Percentiles rank a stretch among this genome's conserved stretches.
phyloP scores from a whole-genome alignment of 495 filamentous ascomycete genomes.

The Acidomyces sp. region DNA sequence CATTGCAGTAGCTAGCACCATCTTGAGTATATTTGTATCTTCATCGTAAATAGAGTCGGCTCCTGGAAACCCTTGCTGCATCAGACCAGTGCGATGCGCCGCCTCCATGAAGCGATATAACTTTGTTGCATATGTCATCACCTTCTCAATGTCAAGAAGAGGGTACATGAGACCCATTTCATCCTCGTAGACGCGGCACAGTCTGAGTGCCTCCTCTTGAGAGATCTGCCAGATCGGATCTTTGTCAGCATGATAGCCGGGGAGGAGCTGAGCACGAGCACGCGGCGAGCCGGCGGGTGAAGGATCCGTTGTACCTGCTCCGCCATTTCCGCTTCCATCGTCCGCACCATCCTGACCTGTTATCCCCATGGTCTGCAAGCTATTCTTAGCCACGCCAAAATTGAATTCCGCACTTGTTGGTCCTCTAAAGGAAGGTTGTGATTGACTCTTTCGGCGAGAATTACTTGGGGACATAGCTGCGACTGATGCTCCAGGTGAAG shows the following conservation, averaged over 20 bases:
- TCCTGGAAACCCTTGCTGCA: slow-evolving; percentile 40
- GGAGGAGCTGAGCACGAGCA: slow-evolving; percentile 29
- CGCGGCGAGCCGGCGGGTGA: slow-evolving; percentile 20
- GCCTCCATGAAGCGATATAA: slow-evolving; percentile 62
- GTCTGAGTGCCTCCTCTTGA: slow-evolving; percentile 56
- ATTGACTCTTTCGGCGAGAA: slow-evolving; percentile 5
- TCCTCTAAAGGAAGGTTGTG: slow-evolving; percentile 61
- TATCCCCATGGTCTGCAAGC: slow-evolving; percentile 81
- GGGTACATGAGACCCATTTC: slow-evolving; percentile 83
- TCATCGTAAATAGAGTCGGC: slow-evolving; percentile 55
- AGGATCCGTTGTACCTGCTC: slow-evolving; percentile 41
- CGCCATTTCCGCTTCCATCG: slow-evolving; percentile 42
- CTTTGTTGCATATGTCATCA: slow-evolving; percentile 49
- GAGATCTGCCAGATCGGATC: slow-evolving; percentile 67
- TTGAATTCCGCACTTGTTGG: slow-evolving; percentile 79
- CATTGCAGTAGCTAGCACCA: slow-evolving; percentile 64
- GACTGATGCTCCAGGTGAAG: slow-evolving; percentile 6
- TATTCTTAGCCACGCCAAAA: slow-evolving; percentile 75
- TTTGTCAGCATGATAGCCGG: slow-evolving; percentile 34
- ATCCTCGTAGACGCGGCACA: slow-evolving; percentile 65
- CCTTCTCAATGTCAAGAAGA: slow-evolving; percentile 53
- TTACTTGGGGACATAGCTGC: slow-evolving; percentile 8
- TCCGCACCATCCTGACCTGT: slow-evolving; percentile 46
- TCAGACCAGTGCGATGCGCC: slow-evolving; percentile 43
- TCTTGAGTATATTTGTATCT: slow-evolving; percentile 58